Evolutionary conservation across 768 basidiomycete genomes (phyloP).

Genomic region (Suillus subalutaceus): DNA sequence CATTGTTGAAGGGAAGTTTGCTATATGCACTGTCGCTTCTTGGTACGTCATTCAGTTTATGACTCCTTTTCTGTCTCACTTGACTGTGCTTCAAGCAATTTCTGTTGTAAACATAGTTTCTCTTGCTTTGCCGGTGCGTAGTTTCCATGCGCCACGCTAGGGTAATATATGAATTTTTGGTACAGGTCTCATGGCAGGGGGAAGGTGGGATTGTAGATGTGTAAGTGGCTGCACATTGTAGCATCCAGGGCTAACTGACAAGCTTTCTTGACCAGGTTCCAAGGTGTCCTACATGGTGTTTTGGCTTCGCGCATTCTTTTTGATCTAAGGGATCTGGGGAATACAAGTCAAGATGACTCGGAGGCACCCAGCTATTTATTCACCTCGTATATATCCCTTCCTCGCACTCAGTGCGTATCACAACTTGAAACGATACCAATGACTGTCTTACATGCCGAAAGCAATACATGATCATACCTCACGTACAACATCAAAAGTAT

Average conservation of each 20-base stretch:
- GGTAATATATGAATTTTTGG: background rate
- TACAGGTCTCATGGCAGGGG: conserved; percentile 6
- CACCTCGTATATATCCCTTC: background rate
- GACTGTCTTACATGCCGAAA: conserved; percentile 1
- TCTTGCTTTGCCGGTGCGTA: conserved; percentile 13
- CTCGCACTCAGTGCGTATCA: conserved; percentile 5
- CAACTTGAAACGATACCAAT: conserved; percentile 7
- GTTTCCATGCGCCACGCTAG: background rate
- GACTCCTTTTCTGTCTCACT: background rate
- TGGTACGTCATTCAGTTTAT: conserved; percentile 8
- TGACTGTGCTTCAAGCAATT: conserved; percentile 6
- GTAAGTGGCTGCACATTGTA: conserved; percentile 10
- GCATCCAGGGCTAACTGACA: background rate
- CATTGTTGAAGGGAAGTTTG: conserved; percentile 15
- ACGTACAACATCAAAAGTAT: background rate
- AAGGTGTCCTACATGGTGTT: conserved; percentile 16
- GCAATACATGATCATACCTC: background rate
- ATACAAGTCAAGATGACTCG: background rate
- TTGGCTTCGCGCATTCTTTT: conserved; percentile 19
- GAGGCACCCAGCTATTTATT: background rate
- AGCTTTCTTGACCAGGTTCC: conserved; percentile 4
- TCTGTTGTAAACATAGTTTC: conserved; percentile 13
- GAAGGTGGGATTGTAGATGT: conserved; percentile 11
- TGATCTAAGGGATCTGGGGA: background rate
- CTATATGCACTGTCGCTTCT: conserved; percentile 14